These are phyloP conservation scores for Pichia nakasei DNA, from an alignment of 805 yeast species.

Conservation along the genomic window DNA sequence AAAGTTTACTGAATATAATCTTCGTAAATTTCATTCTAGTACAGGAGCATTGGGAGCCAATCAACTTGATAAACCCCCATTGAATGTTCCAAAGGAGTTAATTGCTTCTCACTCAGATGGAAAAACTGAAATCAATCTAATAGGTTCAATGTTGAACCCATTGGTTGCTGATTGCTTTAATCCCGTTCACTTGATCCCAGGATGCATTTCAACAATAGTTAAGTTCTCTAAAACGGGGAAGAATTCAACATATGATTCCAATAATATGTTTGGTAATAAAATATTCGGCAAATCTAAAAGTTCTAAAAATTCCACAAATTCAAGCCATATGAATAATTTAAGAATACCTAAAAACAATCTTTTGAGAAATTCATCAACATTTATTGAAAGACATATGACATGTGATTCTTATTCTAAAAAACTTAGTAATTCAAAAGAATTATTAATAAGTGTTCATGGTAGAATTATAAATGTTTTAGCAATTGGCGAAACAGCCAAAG, in stretches of 20 bases:
- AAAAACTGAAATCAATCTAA: conserved; percentile 28
- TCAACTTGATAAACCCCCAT: conserved; percentile 31
- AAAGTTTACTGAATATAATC: conserved; percentile 36
- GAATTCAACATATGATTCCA: background rate
- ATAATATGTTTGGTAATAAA: background rate
- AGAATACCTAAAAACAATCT: conserved; percentile 25
- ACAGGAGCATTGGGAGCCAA: conserved; percentile 30
- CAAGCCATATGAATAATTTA: conserved; percentile 4
- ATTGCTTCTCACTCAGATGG: conserved; percentile 26
- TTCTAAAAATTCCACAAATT: background rate
- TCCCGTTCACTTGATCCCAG: conserved; percentile 46
- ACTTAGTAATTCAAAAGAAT: conserved; percentile 19
- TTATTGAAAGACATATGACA: conserved; percentile 26
- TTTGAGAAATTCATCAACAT: conserved; percentile 27
- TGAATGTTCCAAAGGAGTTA: conserved; percentile 25
- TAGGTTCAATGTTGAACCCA: conserved; percentile 49
- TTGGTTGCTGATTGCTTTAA: conserved; percentile 44
- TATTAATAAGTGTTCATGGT: conserved; percentile 40
- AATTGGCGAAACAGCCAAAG: conserved; percentile 28
- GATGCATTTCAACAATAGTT: conserved; percentile 32
- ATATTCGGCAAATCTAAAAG: conserved; percentile 5
- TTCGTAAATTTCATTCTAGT: conserved; percentile 30
- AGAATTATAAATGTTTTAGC: conserved; percentile 40
- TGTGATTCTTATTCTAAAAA: conserved; percentile 25
- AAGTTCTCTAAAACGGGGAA: conserved; percentile 11